These are phyloP conservation scores for Lichtheimia ornata DNA, from an alignment of 371 early-diverging fungal species.

Conservation along the genomic window DNA sequence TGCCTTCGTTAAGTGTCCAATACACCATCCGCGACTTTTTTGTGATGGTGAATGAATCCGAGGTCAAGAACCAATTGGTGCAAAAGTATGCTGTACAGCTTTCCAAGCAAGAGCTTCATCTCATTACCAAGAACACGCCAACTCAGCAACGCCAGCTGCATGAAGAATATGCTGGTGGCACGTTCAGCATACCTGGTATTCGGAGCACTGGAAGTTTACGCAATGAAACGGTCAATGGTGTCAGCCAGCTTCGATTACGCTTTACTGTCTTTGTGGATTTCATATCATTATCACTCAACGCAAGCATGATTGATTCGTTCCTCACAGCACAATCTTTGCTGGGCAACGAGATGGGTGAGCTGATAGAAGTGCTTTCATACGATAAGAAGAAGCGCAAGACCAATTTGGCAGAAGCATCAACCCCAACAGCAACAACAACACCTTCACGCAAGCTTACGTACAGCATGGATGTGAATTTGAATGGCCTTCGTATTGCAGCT, in stretches of 20 bases:
- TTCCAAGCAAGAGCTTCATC: slow-evolving; percentile 56
- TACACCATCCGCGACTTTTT: slow-evolving; percentile 64
- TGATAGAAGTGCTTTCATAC: slow-evolving; percentile 71
- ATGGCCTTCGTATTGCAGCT: slow-evolving; percentile 68
- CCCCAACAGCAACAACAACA: slow-evolving; percentile 3
- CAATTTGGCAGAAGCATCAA: not conserved
- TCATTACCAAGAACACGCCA: slow-evolving; percentile 42
- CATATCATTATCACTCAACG: slow-evolving; percentile 67
- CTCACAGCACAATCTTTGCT: slow-evolving; percentile 78
- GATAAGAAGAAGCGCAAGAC: slow-evolving; percentile 33
- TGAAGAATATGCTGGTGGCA: slow-evolving; percentile 43
- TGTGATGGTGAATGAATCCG: slow-evolving; percentile 52
- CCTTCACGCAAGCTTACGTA: slow-evolving; percentile 38
- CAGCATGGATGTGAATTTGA: slow-evolving; percentile 60
- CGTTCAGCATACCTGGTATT: slow-evolving; percentile 62
- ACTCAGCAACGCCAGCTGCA: slow-evolving; percentile 9
- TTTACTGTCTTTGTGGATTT: slow-evolving; percentile 66
- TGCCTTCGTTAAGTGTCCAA: slow-evolving; percentile 66
- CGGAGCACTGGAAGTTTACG: slow-evolving; percentile 57
- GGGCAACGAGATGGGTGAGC: slow-evolving; percentile 78
- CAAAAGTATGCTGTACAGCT: slow-evolving; percentile 57
- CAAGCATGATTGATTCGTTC: slow-evolving; percentile 75
- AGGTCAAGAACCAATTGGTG: slow-evolving; percentile 30
- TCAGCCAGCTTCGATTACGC: slow-evolving; percentile 30
- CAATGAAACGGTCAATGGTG: slow-evolving; percentile 14